A percentile compares a stretch with the other conserved stretches of the same genome.
phyloP scores from a whole-genome alignment of 2,329 filamentous ascomycete genomes.

The Biscogniauxia mediterranea region DNA sequence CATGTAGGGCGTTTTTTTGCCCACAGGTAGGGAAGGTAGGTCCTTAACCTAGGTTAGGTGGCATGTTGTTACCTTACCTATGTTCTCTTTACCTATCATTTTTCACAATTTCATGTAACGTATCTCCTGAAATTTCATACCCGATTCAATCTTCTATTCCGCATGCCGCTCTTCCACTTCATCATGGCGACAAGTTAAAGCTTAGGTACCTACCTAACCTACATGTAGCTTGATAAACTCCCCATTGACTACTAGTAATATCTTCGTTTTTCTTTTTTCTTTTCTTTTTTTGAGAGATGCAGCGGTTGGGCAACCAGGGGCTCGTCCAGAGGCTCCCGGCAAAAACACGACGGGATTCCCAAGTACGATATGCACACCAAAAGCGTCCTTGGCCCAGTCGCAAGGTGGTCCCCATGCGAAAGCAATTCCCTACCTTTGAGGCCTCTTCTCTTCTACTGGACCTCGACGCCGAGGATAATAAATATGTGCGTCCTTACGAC shows the following conservation, averaged over 20 bases:
- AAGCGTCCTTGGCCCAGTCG: conserved; percentile 1
- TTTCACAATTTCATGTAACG: too few species aligned
- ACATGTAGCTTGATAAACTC: too few species aligned
- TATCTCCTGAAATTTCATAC: too few species aligned
- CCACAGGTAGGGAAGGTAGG: too few species aligned
- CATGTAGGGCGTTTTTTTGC: too few species aligned
- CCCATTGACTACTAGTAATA: neutral
- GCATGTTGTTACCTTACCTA: too few species aligned
- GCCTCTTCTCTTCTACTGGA: conserved; percentile 47
- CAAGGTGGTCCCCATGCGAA: conserved; percentile 15
- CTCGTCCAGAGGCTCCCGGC: conserved; percentile 10
- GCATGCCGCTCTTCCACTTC: too few species aligned
- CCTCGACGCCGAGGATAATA: conserved; percentile 48
- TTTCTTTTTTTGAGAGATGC: conserved; percentile 18
- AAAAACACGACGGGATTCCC: conserved; percentile 10
- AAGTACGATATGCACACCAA: conserved; percentile 7
- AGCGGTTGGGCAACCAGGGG: conserved; percentile 15
- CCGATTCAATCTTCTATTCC: too few species aligned
- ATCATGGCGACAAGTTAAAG: too few species aligned
- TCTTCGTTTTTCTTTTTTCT: neutral
- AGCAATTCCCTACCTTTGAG: conserved; percentile 25
- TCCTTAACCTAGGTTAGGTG: too few species aligned
- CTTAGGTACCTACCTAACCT: too few species aligned
- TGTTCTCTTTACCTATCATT: too few species aligned
- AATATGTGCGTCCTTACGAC: conserved; percentile 42